Conservation (phyloP, 1,284 basidiomycete species). For the Rhodotorula sp. region DNA sequence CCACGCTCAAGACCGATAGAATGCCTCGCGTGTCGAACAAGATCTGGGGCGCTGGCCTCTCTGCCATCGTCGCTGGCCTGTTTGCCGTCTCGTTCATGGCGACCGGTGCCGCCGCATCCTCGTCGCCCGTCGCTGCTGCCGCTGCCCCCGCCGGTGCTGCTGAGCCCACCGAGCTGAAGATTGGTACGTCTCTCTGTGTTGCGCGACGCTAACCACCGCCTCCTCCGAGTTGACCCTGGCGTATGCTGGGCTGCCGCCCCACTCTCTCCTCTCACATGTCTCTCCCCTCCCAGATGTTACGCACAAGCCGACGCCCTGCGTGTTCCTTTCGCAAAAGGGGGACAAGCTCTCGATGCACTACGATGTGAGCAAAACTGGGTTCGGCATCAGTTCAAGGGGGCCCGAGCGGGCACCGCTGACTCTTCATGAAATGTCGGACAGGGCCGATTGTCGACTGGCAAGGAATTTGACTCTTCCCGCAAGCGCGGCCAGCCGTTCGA, state of each 20-base stretch:
- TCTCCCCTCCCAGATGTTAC: conserved; percentile 40
- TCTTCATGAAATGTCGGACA: neutral
- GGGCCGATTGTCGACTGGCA: conserved; percentile 54
- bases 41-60: conserved; percentile 28
- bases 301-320: conserved; percentile 53
- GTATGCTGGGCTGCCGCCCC: neutral
- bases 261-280: too few relatives aligned
- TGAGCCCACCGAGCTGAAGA: conserved; percentile 9
- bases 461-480: conserved; percentile 57
- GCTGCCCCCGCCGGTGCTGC: neutral
- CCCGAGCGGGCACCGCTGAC: neutral
- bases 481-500: conserved; percentile 56
- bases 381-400: conserved; percentile 16
- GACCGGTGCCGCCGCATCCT: conserved; percentile 10
- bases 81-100: neutral
- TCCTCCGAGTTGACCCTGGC: neutral
- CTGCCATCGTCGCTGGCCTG: conserved; percentile 19
- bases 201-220: neutral
- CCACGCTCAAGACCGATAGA: neutral
- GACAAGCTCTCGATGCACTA: conserved; percentile 50
- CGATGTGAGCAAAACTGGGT: conserved; percentile 2
- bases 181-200: conserved; percentile 3
- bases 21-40: conserved; percentile 25
- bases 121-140: conserved; percentile 2
- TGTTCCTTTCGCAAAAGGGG: conserved; percentile 53